A percentile compares a stretch with the other conserved stretches of the same genome.
Conservation (phyloP, 148 eudicot species). For the Vaccinium corymbosum region DNA sequence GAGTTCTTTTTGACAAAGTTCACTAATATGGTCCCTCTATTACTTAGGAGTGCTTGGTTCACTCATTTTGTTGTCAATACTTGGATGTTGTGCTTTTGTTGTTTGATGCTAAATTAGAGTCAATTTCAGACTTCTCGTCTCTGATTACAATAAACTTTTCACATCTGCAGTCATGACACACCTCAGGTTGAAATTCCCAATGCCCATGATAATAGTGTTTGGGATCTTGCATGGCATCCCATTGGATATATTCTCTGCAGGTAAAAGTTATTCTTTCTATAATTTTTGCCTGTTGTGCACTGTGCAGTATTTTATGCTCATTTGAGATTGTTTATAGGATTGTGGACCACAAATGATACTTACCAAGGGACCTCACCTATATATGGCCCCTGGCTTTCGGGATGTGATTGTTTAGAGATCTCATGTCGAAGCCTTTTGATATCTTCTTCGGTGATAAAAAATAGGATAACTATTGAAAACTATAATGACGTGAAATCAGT, state of each 20-base stretch:
- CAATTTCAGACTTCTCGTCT: background rate
- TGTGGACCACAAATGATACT: background rate
- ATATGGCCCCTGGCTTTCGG: background rate
- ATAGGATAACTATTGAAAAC: background rate
- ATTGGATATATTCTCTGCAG: slow-evolving; percentile 93
- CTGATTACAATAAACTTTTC: slow-evolving; percentile 17
- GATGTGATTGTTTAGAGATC: background rate
- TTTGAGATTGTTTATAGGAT: background rate
- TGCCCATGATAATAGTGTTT: slow-evolving; percentile 91
- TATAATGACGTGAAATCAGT: background rate
- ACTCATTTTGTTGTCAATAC: background rate
- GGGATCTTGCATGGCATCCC: slow-evolving; percentile 99
- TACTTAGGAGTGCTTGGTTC: background rate
- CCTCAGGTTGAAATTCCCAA: slow-evolving; percentile 87
- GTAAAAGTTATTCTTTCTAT: slow-evolving; percentile 27
- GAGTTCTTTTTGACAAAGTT: background rate
- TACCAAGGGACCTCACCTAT: background rate
- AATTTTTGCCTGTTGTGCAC: background rate
- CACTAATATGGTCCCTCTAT: background rate
- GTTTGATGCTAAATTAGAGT: background rate
- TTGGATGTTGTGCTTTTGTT: background rate
- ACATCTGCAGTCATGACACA: slow-evolving; percentile 70
- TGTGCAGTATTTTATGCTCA: background rate
- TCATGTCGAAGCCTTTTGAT: background rate
- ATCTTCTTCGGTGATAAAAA: background rate